Conservation (phyloP, 495 filamentous ascomycete genomes). For the Podospora bellae-mahoneyi region DNA sequence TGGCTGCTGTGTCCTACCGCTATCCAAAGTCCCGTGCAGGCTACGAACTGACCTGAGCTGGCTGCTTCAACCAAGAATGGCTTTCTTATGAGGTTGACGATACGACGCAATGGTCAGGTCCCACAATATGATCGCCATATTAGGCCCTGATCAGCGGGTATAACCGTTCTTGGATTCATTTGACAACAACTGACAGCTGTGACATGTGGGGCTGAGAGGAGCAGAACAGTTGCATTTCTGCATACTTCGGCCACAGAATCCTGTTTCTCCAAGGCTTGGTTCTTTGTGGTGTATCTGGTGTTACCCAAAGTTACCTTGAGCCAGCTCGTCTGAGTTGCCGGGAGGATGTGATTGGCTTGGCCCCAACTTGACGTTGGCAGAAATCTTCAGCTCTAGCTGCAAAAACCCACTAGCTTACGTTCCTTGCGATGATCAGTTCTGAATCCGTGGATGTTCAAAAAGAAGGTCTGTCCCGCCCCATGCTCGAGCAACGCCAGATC, state of each 20-base stretch:
- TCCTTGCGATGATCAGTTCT: too few relatives aligned
- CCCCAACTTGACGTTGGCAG: background rate
- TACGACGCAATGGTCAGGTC: background rate
- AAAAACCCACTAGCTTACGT: background rate
- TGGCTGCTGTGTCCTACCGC: background rate
- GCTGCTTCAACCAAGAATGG: background rate
- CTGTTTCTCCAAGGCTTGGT: background rate
- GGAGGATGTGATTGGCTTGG: background rate
- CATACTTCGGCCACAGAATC: background rate
- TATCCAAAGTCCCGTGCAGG: background rate
- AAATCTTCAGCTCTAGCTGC: background rate
- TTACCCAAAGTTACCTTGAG: background rate
- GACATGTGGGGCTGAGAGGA: background rate
- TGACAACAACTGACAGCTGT: background rate
- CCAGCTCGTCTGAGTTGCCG: background rate
- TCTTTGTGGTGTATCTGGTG: background rate
- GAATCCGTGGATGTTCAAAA: too few relatives aligned
- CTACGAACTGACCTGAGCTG: background rate
- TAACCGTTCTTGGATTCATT: background rate
- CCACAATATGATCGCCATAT: background rate
- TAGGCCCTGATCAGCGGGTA: background rate
- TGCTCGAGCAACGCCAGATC: background rate
- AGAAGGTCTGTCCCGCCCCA: background rate
- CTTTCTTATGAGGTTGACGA: background rate
- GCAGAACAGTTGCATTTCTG: background rate